Evolutionary conservation across 2,329 filamentous ascomycete species (phyloP).

Genomic region (Claviceps monticola): DNA sequence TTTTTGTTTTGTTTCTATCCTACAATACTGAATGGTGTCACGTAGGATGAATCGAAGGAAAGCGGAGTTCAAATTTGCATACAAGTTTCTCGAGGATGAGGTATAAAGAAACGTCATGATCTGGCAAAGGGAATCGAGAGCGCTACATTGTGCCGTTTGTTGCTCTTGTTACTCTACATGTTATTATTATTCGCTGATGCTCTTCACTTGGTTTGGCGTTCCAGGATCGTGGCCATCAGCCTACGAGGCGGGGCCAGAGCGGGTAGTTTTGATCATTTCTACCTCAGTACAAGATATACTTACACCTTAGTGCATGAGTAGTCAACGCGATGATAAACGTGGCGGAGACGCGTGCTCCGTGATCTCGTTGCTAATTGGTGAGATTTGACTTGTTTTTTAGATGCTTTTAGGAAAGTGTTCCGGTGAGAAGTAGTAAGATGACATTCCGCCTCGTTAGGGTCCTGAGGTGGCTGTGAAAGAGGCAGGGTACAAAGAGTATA

Average conservation of each 20-base stretch:
- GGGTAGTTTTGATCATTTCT: not conserved
- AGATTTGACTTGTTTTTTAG: not conserved
- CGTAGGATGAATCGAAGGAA: conserved; percentile 95
- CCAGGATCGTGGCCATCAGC: too few relatives aligned
- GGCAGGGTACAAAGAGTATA: not conserved
- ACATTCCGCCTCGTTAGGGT: not conserved
- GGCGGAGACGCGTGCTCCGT: not conserved
- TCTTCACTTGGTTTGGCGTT: conserved; percentile 2
- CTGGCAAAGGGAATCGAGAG: not conserved
- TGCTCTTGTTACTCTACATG: not conserved
- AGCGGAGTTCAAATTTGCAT: conserved; percentile 95
- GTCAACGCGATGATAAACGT: not conserved
- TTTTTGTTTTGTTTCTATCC: conserved; percentile 1
- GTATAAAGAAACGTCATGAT: conserved; percentile 29
- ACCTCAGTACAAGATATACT: not conserved
- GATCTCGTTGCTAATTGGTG: not conserved
- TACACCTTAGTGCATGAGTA: not conserved
- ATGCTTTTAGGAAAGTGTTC: not conserved
- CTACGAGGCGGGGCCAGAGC: not conserved
- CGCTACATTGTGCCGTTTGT: not conserved
- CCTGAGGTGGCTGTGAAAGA: too few relatives aligned
- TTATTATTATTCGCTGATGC: not conserved
- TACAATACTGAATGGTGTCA: conserved; percentile 7
- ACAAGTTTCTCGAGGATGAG: conserved; percentile 95
- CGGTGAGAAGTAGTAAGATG: not conserved